phyloP scores from a whole-genome alignment of 768 basidiomycete genomes.

The Kwoniella sp. region DNA sequence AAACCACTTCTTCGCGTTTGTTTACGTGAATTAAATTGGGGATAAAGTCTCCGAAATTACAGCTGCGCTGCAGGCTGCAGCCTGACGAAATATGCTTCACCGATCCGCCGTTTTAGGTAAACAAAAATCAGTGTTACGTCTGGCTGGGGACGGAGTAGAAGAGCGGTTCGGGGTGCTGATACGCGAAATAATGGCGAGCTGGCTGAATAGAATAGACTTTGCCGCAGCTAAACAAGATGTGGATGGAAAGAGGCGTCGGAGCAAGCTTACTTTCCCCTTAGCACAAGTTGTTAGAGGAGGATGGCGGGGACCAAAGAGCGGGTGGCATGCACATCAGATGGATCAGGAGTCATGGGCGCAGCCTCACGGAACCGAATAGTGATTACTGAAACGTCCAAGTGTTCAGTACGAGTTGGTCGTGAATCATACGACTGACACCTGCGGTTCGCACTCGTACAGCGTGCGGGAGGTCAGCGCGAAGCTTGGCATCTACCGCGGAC shows the following conservation, averaged over 20 bases:
- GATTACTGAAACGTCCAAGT: background rate
- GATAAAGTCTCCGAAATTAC: background rate
- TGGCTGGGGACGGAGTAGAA: too few species aligned
- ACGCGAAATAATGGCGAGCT: too few species aligned
- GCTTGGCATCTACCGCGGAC: too few species aligned
- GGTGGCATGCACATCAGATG: background rate
- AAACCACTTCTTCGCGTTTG: background rate
- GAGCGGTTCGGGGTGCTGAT: too few species aligned
- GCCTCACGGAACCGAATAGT: background rate
- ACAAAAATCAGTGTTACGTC: background rate
- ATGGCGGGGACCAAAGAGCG: too few species aligned
- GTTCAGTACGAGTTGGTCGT: too few species aligned
- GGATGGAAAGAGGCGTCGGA: background rate
- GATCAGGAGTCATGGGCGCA: too few species aligned
- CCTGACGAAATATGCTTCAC: background rate
- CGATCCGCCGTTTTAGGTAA: background rate
- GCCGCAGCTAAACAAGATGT: constrained; percentile 1
- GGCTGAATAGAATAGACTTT: too few species aligned
- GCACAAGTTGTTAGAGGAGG: too few species aligned
- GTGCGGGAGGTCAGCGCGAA: too few species aligned
- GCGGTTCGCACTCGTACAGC: too few species aligned
- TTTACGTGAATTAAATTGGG: background rate
- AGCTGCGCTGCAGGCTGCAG: background rate
- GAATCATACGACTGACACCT: background rate
- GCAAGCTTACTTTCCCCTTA: background rate